phyloP scores from a whole-genome alignment of 805 yeast genomes.

The Candida hungchunana region DNA sequence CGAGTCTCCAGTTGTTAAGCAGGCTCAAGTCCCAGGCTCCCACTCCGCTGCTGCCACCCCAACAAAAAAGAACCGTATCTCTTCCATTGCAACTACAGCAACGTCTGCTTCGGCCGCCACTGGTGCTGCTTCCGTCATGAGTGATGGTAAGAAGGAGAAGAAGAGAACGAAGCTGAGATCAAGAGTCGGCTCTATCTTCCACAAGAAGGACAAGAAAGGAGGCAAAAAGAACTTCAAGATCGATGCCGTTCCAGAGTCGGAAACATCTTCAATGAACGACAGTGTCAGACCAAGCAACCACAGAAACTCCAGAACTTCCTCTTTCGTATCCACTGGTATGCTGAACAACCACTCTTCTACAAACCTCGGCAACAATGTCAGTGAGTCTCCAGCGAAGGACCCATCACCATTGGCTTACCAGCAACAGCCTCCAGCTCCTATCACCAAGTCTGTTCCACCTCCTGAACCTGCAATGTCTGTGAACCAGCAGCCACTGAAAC shows the following conservation, averaged over 20 bases:
- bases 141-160: conserved; percentile 25
- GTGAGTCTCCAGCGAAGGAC: conserved; percentile 8
- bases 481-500: conserved; percentile 33
- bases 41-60: conserved; percentile 2
- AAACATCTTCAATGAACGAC: conserved; percentile 23
- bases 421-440: conserved; percentile 13
- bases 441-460: conserved; percentile 4
- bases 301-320: conserved; percentile 21
- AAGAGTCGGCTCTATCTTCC: conserved; percentile 71
- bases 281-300: conserved; percentile 8
- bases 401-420: conserved; percentile 9
- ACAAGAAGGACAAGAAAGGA: conserved; percentile 53
- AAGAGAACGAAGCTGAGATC: conserved; percentile 48
- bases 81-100: conserved; percentile 21
- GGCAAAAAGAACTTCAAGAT: conserved; percentile 25
- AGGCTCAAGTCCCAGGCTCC: conserved; percentile 1
- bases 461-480: conserved; percentile 25
- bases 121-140: neutral
- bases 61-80: conserved; percentile 11
- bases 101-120: conserved; percentile 14
- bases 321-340: conserved; percentile 14
- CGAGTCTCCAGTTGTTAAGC: conserved; percentile 20
- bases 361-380: conserved; percentile 5
- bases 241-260: conserved; percentile 24
- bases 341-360: conserved; percentile 9